Conservation (phyloP, 2,329 filamentous ascomycete species). For the Fusarium liriodendri region DNA sequence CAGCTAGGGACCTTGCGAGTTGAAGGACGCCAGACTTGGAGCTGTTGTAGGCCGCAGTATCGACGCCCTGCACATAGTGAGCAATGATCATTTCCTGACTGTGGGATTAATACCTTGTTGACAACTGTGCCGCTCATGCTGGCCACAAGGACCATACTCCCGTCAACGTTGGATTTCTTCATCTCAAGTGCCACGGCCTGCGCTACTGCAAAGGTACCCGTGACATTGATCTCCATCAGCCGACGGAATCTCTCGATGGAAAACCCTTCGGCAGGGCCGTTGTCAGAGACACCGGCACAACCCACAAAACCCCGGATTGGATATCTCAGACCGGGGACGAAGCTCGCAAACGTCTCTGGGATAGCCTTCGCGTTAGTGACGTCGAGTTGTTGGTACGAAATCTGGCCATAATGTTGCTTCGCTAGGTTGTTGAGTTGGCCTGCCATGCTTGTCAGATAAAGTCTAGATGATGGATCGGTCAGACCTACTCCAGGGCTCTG, state of each 20-base stretch:
- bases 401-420: background rate
- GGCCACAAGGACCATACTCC: constrained; percentile 61
- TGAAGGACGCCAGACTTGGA: constrained; percentile 66
- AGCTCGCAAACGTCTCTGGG: background rate
- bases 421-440: background rate
- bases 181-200: constrained; percentile 60
- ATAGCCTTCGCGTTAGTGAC: background rate
- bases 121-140: constrained; percentile 61
- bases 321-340: constrained; percentile 6
- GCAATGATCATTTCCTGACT: background rate
- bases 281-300: constrained; percentile 47
- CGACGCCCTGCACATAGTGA: constrained; percentile 45
- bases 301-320: constrained; percentile 47
- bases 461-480: background rate
- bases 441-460: background rate
- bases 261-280: constrained; percentile 43
- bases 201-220: constrained; percentile 60
- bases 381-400: background rate
- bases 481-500: constrained; percentile 33
- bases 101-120: constrained; percentile 47
- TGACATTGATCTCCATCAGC: constrained; percentile 57
- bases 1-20: constrained; percentile 60
- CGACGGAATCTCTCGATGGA: constrained; percentile 36
- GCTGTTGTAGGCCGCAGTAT: constrained; percentile 61
- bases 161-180: constrained; percentile 51